A percentile compares a stretch with the other conserved stretches of the same genome.
phyloP scores from a whole-genome alignment of 805 yeast genomes.

The Cyberlindnera bimundalis region DNA sequence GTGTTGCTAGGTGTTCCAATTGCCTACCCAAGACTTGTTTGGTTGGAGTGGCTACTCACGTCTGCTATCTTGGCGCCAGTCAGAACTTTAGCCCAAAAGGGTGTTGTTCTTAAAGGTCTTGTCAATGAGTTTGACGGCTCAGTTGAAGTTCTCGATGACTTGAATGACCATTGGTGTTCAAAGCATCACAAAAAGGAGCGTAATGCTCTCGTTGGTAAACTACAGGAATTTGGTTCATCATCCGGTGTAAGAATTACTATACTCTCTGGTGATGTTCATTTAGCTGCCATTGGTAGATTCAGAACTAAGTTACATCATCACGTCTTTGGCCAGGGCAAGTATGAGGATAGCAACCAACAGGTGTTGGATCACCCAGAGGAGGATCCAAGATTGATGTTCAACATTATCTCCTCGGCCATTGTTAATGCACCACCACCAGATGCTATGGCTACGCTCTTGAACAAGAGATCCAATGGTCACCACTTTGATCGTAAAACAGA shows the following conservation, averaged over 20 bases:
- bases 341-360: slow-evolving; percentile 37
- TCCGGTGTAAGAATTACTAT: slow-evolving; percentile 75
- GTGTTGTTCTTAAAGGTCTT: slow-evolving; percentile 63
- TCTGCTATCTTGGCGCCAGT: slow-evolving; percentile 62
- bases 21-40: slow-evolving; percentile 88
- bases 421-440: slow-evolving; percentile 92
- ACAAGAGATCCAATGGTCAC: slow-evolving; percentile 63
- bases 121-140: slow-evolving; percentile 92
- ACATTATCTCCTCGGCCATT: slow-evolving; percentile 86
- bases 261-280: slow-evolving; percentile 90
- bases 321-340: slow-evolving; percentile 32
- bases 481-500: slow-evolving; percentile 60
- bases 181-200: slow-evolving; percentile 82
- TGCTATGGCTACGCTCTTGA: slow-evolving; percentile 71
- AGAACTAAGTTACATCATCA: slow-evolving; percentile 51
- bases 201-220: slow-evolving; percentile 56
- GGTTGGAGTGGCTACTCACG: slow-evolving; percentile 76
- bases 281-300: slow-evolving; percentile 80
- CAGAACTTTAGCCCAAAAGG: slow-evolving; percentile 55
- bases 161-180: slow-evolving; percentile 97
- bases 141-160: slow-evolving; percentile 86
- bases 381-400: slow-evolving; percentile 76
- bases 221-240: slow-evolving; percentile 63
- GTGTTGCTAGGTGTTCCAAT: slow-evolving; percentile 93
- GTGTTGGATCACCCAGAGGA: slow-evolving; percentile 50